Evolutionary conservation across 1,284 basidiomycete genomes (phyloP), one percentile per base, ranked within the genome.

Genomic region (Apiotrichum montevideense): DNA sequence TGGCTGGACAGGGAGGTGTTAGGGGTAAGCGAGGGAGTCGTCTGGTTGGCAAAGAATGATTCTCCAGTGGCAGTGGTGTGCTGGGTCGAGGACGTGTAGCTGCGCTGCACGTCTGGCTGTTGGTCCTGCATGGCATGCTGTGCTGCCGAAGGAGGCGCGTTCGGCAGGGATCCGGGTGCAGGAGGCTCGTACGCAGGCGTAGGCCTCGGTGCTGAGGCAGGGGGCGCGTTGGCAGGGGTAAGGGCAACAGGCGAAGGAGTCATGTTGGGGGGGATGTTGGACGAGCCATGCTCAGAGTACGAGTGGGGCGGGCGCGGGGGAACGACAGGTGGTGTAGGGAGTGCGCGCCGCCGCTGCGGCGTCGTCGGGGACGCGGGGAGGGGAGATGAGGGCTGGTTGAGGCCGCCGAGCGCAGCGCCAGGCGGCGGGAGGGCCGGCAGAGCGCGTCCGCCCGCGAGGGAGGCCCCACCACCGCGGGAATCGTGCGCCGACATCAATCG

Each of bases 101-200:
- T 51, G 7, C 50, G 11, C 33, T 43, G 34, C 2, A 51, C 49
- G 29, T 29, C 29, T 29, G 29, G 29, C 29, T 29, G 29, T 29
- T 29, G 29, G 29, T 29, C 29, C 29, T 29, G 29, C 29, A 29
- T 29, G 29, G 29, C 29, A 29, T 29, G 29, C 29, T 29, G 29
- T 29, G 29, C 29, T 29, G 29, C 29, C 29, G 29, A 29, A 29
- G 29, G 29, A 29, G 29, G 29, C 29, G 29, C 29, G 29, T 29
- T 29, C 29, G 3, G 29, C 29, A 40, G 6, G 8, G 47, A 35
- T 29, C 47, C 47, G 47, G 47, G 47, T 29, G 35, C 15, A 2
- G 47, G 47, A 49, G 47, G 47, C 37, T 49, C 47, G 47, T 49
- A 49, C 37, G 32, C 14, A 13, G 46, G 46, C n/a, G 46, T n/a